A percentile compares a stretch with the other conserved stretches of the same genome.
Evolutionary conservation across 169 alveolate species (phyloP).

Genomic region (Plasmodium knowlesi): DNA sequence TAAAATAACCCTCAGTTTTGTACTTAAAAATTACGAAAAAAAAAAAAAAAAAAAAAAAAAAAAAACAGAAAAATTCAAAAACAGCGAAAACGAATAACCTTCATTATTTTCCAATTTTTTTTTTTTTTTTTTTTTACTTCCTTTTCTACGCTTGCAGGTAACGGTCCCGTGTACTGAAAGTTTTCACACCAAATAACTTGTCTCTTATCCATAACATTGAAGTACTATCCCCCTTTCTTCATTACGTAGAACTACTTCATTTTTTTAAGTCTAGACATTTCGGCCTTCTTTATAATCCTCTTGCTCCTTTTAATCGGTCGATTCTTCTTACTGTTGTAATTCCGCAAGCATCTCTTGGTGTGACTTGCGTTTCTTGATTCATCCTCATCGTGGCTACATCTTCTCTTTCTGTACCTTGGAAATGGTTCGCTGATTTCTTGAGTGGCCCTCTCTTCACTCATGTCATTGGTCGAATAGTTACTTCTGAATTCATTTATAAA

Average conservation of each 20-base stretch:
- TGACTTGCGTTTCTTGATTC: background rate
- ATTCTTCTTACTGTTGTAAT: background rate
- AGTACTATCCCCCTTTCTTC: background rate
- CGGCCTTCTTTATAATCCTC: constrained; percentile 20
- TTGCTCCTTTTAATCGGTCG: constrained; percentile 28
- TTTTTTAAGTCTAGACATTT: constrained; percentile 13
- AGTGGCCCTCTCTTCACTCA: constrained; percentile 2
- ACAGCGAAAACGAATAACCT: background rate
- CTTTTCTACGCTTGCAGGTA: background rate
- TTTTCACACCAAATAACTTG: background rate
- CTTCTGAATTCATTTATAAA: constrained; percentile 65
- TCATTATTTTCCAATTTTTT: background rate
- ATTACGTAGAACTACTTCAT: background rate
- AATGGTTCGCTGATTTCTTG: constrained; percentile 3
- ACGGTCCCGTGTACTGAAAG: background rate
- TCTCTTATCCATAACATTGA: background rate
- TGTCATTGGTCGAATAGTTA: background rate
- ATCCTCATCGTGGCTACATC: constrained; percentile 14
- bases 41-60: background rate
- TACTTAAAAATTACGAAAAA: constrained; percentile 37
- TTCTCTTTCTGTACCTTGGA: constrained; percentile 27
- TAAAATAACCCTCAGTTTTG: background rate
- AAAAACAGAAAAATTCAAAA: background rate
- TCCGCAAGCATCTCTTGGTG: constrained; percentile 11
- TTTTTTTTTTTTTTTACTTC: background rate